Percentiles rank a stretch among this genome's conserved stretches.
Conservation (phyloP, 495 filamentous ascomycete genomes). For the Pseudevernia furfuracea region DNA sequence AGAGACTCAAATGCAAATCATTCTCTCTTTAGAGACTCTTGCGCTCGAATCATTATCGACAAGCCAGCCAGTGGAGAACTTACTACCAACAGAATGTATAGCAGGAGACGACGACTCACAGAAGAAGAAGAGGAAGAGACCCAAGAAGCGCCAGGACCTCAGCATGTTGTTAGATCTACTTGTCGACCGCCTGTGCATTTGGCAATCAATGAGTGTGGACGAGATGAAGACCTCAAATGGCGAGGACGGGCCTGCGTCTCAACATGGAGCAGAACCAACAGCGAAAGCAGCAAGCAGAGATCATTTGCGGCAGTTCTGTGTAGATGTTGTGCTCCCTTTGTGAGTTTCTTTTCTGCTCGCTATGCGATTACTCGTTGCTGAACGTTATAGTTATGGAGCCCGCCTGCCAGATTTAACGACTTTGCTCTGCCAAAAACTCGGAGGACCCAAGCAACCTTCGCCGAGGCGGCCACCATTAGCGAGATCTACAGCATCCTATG, state of each 20-base stretch:
- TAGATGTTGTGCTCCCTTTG: constrained; percentile 91
- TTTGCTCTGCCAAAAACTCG: constrained; percentile 76
- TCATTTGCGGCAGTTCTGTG: constrained; percentile 69
- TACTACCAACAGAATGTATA: constrained; percentile 32
- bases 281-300: constrained; percentile 45
- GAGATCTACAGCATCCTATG: constrained; percentile 32
- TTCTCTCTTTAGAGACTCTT: constrained; percentile 81
- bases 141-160: constrained; percentile 51
- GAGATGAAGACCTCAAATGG: constrained; percentile 46
- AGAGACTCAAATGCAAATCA: constrained; percentile 85
- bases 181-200: constrained; percentile 87
- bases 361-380: neutral
- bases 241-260: constrained; percentile 24
- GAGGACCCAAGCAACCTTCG: constrained; percentile 61
- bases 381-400: constrained; percentile 59
- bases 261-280: constrained; percentile 31
- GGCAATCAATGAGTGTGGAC: constrained; percentile 73
- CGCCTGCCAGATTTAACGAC: constrained; percentile 75
- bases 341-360: constrained; percentile 35
- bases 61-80: constrained; percentile 23
- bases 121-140: constrained; percentile 28
- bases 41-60: constrained; percentile 53
- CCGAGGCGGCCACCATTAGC: constrained; percentile 46
- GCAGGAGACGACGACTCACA: constrained; percentile 25
- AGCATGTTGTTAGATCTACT: constrained; percentile 69